These are phyloP conservation scores for Phytophthora quininea DNA, from an alignment of 352 stramenopile species.

Conservation along the genomic window DNA sequence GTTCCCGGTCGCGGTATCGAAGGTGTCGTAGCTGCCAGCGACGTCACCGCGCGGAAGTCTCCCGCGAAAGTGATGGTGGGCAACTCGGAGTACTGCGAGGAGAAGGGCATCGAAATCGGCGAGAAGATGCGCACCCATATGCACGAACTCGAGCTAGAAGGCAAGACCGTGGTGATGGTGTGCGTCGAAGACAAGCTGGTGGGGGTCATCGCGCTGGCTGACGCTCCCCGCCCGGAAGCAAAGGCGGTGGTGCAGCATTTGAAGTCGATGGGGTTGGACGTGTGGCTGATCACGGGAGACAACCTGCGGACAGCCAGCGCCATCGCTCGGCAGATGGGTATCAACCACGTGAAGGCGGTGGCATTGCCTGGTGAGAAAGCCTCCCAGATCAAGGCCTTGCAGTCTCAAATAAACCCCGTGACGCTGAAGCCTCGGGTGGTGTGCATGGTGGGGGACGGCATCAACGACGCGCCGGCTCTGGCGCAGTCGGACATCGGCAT, in stretches of 20 bases:
- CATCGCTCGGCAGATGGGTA: slow-evolving; percentile 90
- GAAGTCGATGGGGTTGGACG: slow-evolving; percentile 82
- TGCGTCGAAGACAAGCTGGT: slow-evolving; percentile 71
- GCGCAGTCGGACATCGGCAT: slow-evolving; percentile 93
- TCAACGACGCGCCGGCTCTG: slow-evolving; percentile 95
- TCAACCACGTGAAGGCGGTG: slow-evolving; percentile 87
- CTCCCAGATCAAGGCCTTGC: slow-evolving; percentile 87
- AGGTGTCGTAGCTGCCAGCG: slow-evolving; percentile 49
- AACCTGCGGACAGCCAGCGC: slow-evolving; percentile 91
- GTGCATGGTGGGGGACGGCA: slow-evolving; percentile 94
- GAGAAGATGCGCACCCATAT: slow-evolving; percentile 75
- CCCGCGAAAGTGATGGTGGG: slow-evolving; percentile 69
- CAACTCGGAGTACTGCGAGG: slow-evolving; percentile 82
- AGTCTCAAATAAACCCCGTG: slow-evolving; percentile 70
- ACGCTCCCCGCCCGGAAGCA: slow-evolving; percentile 77
- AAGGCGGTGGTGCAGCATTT: slow-evolving; percentile 75
- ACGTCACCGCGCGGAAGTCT: slow-evolving; percentile 19
- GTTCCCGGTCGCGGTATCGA: slow-evolving; percentile 82
- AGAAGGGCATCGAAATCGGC: slow-evolving; percentile 71
- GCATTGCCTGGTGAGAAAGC: slow-evolving; percentile 95
- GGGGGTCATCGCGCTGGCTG: slow-evolving; percentile 77
- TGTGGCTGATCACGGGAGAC: slow-evolving; percentile 93
- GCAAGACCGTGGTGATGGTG: slow-evolving; percentile 87
- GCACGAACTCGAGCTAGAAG: slow-evolving; percentile 83
- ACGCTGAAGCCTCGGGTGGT: slow-evolving; percentile 85